Conservation (phyloP, 1,139 yeast genomes). For the Pneumocystis sp. region DNA sequence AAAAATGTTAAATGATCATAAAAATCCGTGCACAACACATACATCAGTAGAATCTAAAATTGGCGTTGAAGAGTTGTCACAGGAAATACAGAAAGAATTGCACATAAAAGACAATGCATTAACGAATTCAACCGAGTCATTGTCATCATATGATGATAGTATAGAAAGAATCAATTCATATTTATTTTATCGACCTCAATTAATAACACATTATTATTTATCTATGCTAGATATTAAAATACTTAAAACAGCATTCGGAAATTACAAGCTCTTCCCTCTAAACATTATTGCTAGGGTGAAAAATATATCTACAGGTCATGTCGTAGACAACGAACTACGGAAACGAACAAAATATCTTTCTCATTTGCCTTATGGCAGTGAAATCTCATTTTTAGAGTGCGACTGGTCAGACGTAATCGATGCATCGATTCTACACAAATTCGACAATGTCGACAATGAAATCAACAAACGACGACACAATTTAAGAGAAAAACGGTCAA, state of each 20-base stretch:
- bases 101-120: background rate
- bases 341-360: constrained; percentile 58
- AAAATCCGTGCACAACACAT: background rate
- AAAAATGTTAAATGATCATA: constrained; percentile 1
- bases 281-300: constrained; percentile 49
- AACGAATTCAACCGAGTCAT: background rate
- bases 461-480: constrained; percentile 44
- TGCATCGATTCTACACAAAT: constrained; percentile 39
- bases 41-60: background rate
- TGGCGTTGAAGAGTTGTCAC: background rate
- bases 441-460: constrained; percentile 46
- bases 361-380: constrained; percentile 74
- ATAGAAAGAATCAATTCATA: constrained; percentile 23
- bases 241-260: constrained; percentile 45
- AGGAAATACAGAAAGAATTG: background rate
- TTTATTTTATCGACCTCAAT: constrained; percentile 58
- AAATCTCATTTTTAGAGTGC: constrained; percentile 70
- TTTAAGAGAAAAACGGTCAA: constrained; percentile 33
- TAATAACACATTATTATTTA: constrained; percentile 50
- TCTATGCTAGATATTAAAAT: constrained; percentile 70
- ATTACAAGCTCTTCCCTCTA: constrained; percentile 53
- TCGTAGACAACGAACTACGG: constrained; percentile 38
- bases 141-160: background rate
- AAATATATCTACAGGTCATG: constrained; percentile 49
- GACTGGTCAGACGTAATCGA: constrained; percentile 53